Conservation (phyloP, 2,329 filamentous ascomycete species). For the Arthrobotrys sinensis region DNA sequence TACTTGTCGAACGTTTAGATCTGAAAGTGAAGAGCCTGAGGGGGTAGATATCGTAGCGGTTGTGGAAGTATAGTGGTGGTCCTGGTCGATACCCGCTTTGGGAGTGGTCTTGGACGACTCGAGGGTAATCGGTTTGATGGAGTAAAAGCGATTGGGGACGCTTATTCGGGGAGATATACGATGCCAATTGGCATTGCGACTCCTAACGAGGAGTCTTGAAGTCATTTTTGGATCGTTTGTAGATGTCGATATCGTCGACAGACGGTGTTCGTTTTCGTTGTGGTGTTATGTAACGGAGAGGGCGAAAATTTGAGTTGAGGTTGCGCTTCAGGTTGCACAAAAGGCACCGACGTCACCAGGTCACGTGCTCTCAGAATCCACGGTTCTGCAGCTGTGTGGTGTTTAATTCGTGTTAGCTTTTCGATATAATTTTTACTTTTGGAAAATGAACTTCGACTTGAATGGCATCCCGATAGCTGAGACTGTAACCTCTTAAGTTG, state of each 20-base stretch:
- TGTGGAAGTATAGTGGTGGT: constrained; percentile 71
- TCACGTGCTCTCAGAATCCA: not conserved
- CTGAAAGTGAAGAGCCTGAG: constrained; percentile 65
- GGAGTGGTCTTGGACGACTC: constrained; percentile 53
- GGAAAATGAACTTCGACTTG: no score
- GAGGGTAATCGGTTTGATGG: constrained; percentile 50
- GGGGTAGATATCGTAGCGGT: constrained; percentile 68
- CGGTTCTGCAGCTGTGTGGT: no score
- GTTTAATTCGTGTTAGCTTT: no score
- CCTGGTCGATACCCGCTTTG: constrained; percentile 69
- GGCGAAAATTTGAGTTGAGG: constrained; percentile 35
- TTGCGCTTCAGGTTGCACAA: constrained; percentile 14
- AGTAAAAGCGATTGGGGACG: constrained; percentile 30
- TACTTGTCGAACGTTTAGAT: constrained; percentile 70
- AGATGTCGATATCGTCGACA: not conserved
- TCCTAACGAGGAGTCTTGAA: constrained; percentile 6
- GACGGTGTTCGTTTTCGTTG: not conserved
- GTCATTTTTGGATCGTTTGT: constrained; percentile 19
- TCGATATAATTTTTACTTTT: no score
- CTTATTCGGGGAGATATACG: constrained; percentile 4
- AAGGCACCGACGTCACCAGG: constrained; percentile 9
- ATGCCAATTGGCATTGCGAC: constrained; percentile 21
- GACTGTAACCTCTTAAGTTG: no score
- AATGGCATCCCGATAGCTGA: no score
- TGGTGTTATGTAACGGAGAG: not conserved